A percentile compares a stretch with the other conserved stretches of the same genome.
Evolutionary conservation across 805 yeast species (phyloP).

Genomic region (Lipomyces sp.): DNA sequence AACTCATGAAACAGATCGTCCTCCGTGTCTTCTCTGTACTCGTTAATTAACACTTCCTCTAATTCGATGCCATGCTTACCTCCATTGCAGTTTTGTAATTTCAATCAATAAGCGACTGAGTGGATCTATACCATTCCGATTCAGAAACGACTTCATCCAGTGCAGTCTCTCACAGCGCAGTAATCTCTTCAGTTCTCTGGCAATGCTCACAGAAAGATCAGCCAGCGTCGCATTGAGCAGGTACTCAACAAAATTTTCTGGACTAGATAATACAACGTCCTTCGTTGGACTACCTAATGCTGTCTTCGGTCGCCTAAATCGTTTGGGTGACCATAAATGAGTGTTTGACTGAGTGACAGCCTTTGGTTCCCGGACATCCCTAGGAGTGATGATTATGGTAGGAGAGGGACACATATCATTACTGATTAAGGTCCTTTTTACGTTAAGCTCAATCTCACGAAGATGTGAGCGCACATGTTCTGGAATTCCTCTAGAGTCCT

Average conservation of each 20-base stretch:
- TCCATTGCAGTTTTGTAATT: conserved; percentile 15
- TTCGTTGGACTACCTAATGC: neutral
- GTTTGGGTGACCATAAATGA: conserved; percentile 10
- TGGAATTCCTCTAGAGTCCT: conserved; percentile 14
- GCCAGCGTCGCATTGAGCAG: neutral
- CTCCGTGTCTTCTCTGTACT: conserved; percentile 25
- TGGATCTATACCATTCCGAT: conserved; percentile 21
- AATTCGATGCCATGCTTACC: conserved; percentile 2
- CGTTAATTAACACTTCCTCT: neutral
- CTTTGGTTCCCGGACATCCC: neutral
- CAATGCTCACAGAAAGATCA: neutral
- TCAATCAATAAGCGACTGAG: neutral
- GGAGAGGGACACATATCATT: conserved; percentile 9
- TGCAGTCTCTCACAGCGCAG: conserved; percentile 21
- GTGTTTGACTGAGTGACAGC: neutral
- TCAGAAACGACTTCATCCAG: conserved; percentile 24
- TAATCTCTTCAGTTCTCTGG: conserved; percentile 13
- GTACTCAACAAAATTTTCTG: conserved; percentile 29
- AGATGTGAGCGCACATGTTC: conserved; percentile 17
- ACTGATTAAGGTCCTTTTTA: conserved; percentile 8
- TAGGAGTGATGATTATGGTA: neutral
- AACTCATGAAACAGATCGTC: conserved; percentile 21
- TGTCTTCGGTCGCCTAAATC: neutral
- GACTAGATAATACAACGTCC: conserved; percentile 2
- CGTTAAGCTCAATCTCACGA: conserved; percentile 13